Evolutionary conservation across 305 asterid genomes (phyloP), one percentile per base, ranked within the genome.

Genomic region (Solanum hybrid): DNA sequence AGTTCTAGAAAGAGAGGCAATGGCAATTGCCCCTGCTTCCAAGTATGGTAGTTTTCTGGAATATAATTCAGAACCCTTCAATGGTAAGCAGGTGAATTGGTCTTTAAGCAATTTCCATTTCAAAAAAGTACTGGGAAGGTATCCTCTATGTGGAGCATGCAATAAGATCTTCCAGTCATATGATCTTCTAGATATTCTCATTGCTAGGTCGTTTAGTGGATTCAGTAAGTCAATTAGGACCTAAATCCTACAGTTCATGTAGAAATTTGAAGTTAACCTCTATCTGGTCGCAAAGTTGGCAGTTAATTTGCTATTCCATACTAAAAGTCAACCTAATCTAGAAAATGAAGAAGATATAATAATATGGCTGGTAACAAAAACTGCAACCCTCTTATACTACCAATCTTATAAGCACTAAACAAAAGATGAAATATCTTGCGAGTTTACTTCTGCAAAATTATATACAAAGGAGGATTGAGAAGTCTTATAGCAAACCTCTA

Each of bases 401-500:
- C 88, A 31, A 31, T 57, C 75, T 33, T 57, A 85, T 33, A 14
- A 85, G 46, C 33, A 57, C 46, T 51, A 85, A 85, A 57, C 76
- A 57, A 85, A 51, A 51, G 31, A 85, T 85, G 42, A 57, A 57
- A 57, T 31, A 57, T 57, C 88, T 33, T 31, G 33, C 11, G n/a
- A 31, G 33, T 85, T 46, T 22, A 16, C 31, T 57, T 31, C 75
- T 51, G 88, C 42, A 85, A 85, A 51, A 85, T 85, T 85, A 85
- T 39, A 85, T 31, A 31, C 14, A 57, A 76, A 46, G 46, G 90
- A 82, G 46, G 88, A 34, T 28, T 85, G 33, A 84, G 67, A 39
- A 73, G 71, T 75, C 73, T 73, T 39, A 90, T 31, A 92, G 61
- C 94, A 42, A 89, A 98, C 99, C 99, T 98, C 99, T 89, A 96